These are phyloP conservation scores for Sporothrix humicola DNA, from an alignment of 2,329 filamentous ascomycete species.

Conservation along the genomic window DNA sequence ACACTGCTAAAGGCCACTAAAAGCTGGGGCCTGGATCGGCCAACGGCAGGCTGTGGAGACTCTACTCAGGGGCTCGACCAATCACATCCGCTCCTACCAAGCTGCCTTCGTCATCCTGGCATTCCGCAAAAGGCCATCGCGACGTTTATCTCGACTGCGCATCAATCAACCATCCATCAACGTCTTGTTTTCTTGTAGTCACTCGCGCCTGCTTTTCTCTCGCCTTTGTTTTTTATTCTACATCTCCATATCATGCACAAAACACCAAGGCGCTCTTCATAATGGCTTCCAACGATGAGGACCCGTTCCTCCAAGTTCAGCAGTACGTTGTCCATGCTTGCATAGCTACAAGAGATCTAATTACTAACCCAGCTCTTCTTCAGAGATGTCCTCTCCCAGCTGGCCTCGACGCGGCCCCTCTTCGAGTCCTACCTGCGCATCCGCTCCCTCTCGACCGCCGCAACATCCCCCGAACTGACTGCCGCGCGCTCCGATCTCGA, in stretches of 20 bases:
- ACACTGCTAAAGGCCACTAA: background rate
- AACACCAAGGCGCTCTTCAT: conserved; percentile 47
- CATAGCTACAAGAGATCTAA: background rate
- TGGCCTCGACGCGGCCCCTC: conserved; percentile 79
- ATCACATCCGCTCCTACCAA: background rate
- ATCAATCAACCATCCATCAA: background rate
- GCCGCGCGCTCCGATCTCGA: conserved; percentile 75
- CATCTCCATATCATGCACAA: background rate
- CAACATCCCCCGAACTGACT: conserved; percentile 81
- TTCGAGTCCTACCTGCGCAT: conserved; percentile 97
- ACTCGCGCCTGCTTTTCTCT: too few relatives aligned
- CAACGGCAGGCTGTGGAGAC: background rate
- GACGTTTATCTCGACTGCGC: background rate
- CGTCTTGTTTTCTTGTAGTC: background rate
- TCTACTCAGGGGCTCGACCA: background rate
- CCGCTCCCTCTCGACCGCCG: conserved; percentile 76
- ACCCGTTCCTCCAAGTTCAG: conserved; percentile 75
- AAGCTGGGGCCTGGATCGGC: background rate
- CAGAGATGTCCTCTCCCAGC: conserved; percentile 86
- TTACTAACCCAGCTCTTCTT: conserved; percentile 23
- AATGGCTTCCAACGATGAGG: conserved; percentile 71
- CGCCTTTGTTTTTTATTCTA: background rate
- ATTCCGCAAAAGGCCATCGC: conserved; percentile 21
- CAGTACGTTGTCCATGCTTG: conserved; percentile 53
- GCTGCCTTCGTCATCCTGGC: conserved; percentile 27